These are phyloP conservation scores for Mycena maculata DNA, from an alignment of 768 basidiomycete genomes.

Conservation along the genomic window DNA sequence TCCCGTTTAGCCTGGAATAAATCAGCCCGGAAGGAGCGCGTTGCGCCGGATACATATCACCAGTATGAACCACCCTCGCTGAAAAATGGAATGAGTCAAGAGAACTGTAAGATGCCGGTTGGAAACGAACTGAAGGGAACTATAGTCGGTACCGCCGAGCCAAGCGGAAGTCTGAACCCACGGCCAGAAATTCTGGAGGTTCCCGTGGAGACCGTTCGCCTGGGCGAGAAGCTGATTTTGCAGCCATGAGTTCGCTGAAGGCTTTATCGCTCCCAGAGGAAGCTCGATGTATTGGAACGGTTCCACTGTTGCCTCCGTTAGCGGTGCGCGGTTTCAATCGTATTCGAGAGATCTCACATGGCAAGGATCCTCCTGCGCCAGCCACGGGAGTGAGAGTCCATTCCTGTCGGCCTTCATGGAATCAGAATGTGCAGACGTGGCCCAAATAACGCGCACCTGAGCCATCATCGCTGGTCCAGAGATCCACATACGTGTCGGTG, in stretches of 20 bases:
- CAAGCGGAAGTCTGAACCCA: conserved; percentile 24
- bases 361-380: conserved; percentile 11
- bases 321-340: background rate
- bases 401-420: conserved; percentile 19
- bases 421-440: background rate
- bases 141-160: conserved; percentile 31
- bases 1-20: conserved; percentile 23
- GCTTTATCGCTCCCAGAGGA: conserved; percentile 29
- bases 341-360: conserved; percentile 14
- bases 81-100: background rate
- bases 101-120: background rate
- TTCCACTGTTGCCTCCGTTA: conserved; percentile 16
- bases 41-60: background rate
- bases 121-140: conserved; percentile 25
- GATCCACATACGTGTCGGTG: conserved; percentile 29
- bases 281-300: conserved; percentile 27
- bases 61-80: conserved; percentile 28
- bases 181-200: conserved; percentile 31
- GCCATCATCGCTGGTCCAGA: conserved; percentile 29
- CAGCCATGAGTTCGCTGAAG: conserved; percentile 27
- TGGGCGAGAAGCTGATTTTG: conserved; percentile 22
- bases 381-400: conserved; percentile 28
- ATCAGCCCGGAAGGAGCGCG: background rate
- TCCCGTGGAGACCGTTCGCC: conserved; percentile 31
- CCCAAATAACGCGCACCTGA: conserved; percentile 11